Percentiles rank a stretch among this genome's conserved stretches.
Conservation (phyloP, 2,329 filamentous ascomycete genomes). For the Byssothecium circinans region DNA sequence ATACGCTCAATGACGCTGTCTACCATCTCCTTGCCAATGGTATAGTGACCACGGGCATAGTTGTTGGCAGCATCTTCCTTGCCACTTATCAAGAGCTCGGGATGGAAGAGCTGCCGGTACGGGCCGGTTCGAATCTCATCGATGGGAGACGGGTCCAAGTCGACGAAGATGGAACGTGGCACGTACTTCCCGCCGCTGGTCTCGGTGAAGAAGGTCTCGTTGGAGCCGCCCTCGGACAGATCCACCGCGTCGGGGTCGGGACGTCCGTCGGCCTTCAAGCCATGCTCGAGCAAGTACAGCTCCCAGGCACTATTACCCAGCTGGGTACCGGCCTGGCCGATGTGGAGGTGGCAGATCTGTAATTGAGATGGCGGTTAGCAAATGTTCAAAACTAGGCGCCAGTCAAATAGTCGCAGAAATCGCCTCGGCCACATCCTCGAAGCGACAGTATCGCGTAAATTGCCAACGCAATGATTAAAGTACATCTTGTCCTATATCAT, state of each 20-base stretch:
- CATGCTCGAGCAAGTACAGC: conserved; percentile 74
- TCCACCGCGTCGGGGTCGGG: conserved; percentile 64
- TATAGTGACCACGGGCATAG: conserved; percentile 76
- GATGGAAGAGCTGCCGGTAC: conserved; percentile 72
- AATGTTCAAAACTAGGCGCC: neutral
- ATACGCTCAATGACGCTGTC: conserved; percentile 70
- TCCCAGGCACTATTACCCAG: conserved; percentile 76
- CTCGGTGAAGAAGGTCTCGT: conserved; percentile 75
- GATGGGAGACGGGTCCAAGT: conserved; percentile 72
- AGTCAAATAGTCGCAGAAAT: neutral
- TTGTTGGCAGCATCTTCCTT: conserved; percentile 80
- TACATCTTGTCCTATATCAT: neutral
- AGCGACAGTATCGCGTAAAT: neutral
- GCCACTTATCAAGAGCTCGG: conserved; percentile 70
- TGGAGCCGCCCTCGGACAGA: conserved; percentile 63
- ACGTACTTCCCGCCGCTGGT: conserved; percentile 72
- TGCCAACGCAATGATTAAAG: neutral
- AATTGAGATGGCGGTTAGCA: conserved; percentile 5
- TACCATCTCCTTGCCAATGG: conserved; percentile 75
- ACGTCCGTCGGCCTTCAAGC: conserved; percentile 66
- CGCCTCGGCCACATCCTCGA: neutral
- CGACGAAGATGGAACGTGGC: conserved; percentile 71
- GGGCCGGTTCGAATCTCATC: conserved; percentile 71
- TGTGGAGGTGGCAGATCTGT: conserved; percentile 67
- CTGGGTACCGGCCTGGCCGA: conserved; percentile 73